Conservation (phyloP, 2,329 filamentous ascomycete species). For the Metarhizium anisopliae region DNA sequence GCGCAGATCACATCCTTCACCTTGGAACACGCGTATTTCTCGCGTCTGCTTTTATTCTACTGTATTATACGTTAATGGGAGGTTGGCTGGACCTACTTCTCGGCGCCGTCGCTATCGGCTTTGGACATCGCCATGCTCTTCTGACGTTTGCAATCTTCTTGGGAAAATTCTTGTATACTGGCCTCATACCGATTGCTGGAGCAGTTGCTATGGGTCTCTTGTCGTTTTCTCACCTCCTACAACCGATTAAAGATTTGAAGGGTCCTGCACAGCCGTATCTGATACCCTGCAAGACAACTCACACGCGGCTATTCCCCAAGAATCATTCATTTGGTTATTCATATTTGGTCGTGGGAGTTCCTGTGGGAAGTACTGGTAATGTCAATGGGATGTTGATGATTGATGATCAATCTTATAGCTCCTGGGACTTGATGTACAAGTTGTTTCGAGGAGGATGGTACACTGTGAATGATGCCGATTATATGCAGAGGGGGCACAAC, state of each 20-base stretch:
- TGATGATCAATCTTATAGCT: slow-evolving; percentile 8
- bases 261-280: slow-evolving; percentile 35
- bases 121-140: not conserved
- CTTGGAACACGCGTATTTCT: not conserved
- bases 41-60: slow-evolving; percentile 2
- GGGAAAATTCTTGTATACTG: not conserved
- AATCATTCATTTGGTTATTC: slow-evolving; percentile 62
- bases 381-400: slow-evolving; percentile 48
- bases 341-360: slow-evolving; percentile 61
- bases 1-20: slow-evolving; percentile 8
- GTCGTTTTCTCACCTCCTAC: not conserved
- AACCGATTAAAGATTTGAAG: not conserved
- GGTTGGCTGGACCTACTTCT: slow-evolving; percentile 14
- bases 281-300: slow-evolving; percentile 56
- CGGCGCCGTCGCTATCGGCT: not conserved
- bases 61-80: slow-evolving; percentile 13
- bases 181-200: not conserved
- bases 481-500: slow-evolving; percentile 46
- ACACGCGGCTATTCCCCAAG: slow-evolving; percentile 57
- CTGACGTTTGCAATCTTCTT: not conserved
- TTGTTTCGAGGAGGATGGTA: slow-evolving; percentile 37
- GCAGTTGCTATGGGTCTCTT: not conserved
- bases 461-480: slow-evolving; percentile 48
- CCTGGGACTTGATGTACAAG: slow-evolving; percentile 2
- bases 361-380: slow-evolving; percentile 51